Percentiles rank a stretch among this genome's conserved stretches.
Conservation (phyloP, 345 rosid species). For the Rhizophora mangle region DNA sequence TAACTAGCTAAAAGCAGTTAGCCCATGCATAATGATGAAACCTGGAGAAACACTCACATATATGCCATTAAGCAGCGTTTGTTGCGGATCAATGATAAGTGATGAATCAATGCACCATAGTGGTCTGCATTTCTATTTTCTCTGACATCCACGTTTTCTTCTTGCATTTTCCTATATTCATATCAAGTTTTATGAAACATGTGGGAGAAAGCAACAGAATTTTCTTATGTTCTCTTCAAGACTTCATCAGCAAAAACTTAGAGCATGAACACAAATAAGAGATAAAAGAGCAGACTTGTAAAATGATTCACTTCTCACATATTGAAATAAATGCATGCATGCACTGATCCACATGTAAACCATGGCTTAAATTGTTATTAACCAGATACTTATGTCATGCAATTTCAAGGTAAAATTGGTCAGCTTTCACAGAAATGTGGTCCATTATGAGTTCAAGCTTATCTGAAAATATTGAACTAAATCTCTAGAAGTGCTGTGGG, state of each 20-base stretch:
- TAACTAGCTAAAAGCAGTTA: constrained; percentile 6
- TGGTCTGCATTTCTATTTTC: constrained; percentile 80
- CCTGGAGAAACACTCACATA: constrained; percentile 41
- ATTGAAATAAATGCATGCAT: no score
- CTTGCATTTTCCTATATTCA: constrained; percentile 73
- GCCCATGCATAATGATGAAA: constrained; percentile 6
- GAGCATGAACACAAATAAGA: no score
- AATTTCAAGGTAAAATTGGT: no score
- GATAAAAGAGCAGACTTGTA: no score
- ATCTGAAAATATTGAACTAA: neutral
- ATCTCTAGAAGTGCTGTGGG: neutral
- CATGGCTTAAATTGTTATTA: no score
- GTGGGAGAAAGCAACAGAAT: neutral
- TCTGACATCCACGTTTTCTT: constrained; percentile 70
- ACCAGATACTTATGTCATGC: no score
- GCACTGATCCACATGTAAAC: no score
- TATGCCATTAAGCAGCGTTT: constrained; percentile 97
- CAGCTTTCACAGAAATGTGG: neutral
- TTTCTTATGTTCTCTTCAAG: no score
- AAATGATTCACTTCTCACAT: no score
- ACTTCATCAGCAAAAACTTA: no score
- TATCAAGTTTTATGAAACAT: neutral
- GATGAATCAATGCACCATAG: constrained; percentile 84
- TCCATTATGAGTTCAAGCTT: neutral
- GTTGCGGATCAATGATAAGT: constrained; percentile 77